A percentile compares a stretch with the other conserved stretches of the same genome.
Conservation (phyloP, 306 rosid genomes). For the Alnus rubra region DNA sequence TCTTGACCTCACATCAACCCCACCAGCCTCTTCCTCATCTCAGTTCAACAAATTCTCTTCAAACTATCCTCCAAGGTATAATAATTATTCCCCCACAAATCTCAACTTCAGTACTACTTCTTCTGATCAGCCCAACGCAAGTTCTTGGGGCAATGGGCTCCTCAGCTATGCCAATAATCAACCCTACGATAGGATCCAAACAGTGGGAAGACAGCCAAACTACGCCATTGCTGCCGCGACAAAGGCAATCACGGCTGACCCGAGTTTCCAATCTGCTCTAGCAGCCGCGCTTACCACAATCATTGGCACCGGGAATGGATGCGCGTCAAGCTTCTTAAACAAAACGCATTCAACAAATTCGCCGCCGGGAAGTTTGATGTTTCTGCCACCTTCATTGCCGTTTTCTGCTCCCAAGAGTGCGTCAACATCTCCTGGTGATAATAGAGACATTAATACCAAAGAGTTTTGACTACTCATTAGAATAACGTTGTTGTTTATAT, state of each 20-base stretch:
- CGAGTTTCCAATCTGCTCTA: conserved; percentile 81
- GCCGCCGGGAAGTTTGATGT: conserved; percentile 45
- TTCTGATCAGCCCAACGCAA: conserved; percentile 37
- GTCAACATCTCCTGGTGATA: conserved; percentile 56
- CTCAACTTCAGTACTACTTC: conserved; percentile 55
- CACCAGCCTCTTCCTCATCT: conserved; percentile 48
- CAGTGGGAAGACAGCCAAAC: too few relatives aligned
- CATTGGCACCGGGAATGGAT: conserved; percentile 49
- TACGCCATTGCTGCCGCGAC: conserved; percentile 77
- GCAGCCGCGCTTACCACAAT: conserved; percentile 73
- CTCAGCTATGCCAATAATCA: too few relatives aligned
- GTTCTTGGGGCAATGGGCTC: conserved; percentile 42
- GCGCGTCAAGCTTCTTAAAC: conserved; percentile 59
- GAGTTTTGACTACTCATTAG: not conserved
- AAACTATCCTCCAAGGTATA: conserved; percentile 41
- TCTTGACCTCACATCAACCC: conserved; percentile 77
- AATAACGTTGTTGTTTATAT: not conserved
- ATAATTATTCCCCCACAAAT: conserved; percentile 36
- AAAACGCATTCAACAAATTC: conserved; percentile 27
- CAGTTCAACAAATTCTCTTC: conserved; percentile 43
- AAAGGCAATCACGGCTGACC: conserved; percentile 79
- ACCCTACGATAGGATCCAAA: too few relatives aligned
- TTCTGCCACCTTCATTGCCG: conserved; percentile 55
- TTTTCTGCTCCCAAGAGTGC: conserved; percentile 61
- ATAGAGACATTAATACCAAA: conserved; percentile 40